Percentiles rank a stretch among this genome's conserved stretches.
phyloP scores from a whole-genome alignment of 805 yeast genomes.

The Suhomyces prunicola region DNA sequence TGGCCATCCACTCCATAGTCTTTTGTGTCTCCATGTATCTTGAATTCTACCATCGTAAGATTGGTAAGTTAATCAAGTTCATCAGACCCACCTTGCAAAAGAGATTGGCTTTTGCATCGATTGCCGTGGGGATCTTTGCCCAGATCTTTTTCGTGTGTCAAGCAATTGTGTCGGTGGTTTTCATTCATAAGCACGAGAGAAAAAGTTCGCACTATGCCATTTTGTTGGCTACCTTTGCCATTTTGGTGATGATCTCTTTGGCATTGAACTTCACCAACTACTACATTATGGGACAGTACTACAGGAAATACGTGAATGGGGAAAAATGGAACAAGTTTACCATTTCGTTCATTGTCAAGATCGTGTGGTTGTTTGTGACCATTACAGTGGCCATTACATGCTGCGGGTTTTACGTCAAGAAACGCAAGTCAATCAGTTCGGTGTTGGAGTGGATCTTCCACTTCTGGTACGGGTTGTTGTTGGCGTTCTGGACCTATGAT shows the following conservation, averaged over 20 bases:
- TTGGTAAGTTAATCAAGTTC: constrained; percentile 28
- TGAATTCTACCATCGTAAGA: constrained; percentile 26
- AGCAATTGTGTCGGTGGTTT: constrained; percentile 16
- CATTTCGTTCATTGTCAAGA: constrained; percentile 22
- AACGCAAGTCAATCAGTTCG: constrained; percentile 14
- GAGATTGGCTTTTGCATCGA: constrained; percentile 22
- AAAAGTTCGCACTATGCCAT: constrained; percentile 21
- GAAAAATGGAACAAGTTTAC: constrained; percentile 28
- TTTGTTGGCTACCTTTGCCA: constrained; percentile 22
- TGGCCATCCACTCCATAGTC: constrained; percentile 19
- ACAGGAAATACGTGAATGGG: constrained; percentile 25
- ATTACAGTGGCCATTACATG: constrained; percentile 17
- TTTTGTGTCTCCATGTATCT: constrained; percentile 22
- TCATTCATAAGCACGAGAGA: constrained; percentile 13
- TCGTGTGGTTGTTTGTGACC: constrained; percentile 22
- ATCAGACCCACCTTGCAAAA: constrained; percentile 22
- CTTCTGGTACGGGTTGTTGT: constrained; percentile 24
- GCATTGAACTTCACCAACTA: constrained; percentile 26
- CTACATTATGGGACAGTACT: constrained; percentile 29
- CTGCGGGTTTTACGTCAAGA: constrained; percentile 20
- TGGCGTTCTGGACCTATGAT: constrained; percentile 28
- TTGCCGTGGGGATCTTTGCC: constrained; percentile 19
- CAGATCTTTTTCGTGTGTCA: constrained; percentile 21
- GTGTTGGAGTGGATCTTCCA: constrained; percentile 27
- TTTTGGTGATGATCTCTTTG: constrained; percentile 23